Evolutionary conservation across 176 grass and related monocot genomes (phyloP).

Genomic region (Triticum turgidum): DNA sequence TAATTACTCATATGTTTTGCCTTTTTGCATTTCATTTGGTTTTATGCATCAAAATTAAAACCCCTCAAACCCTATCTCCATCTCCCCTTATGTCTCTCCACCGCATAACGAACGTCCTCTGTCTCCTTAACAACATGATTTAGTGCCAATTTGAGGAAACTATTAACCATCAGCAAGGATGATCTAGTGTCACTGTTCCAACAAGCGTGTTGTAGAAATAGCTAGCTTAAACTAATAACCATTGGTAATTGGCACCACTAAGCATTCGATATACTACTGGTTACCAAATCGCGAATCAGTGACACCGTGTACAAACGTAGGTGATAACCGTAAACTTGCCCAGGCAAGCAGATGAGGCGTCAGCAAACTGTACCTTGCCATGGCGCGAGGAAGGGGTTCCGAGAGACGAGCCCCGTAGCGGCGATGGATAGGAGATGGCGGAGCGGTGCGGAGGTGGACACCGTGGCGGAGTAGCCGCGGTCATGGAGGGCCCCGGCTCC

Average conservation of each 20-base stretch:
- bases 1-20: not conserved
- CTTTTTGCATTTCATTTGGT: not conserved
- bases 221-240: not conserved
- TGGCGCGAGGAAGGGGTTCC: not conserved
- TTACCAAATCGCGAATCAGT: not conserved
- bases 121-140: not conserved
- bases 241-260: not conserved
- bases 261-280: not conserved
- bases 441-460: not conserved
- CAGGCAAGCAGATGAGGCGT: not conserved
- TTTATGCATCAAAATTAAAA: not conserved
- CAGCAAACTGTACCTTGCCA: not conserved
- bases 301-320: not conserved
- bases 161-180: not conserved
- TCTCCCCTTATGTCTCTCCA: not conserved
- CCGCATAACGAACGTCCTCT: not conserved
- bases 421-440: slow-evolving; percentile 5
- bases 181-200: not conserved
- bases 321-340: not conserved
- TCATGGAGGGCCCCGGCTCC: not conserved
- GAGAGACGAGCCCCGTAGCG: not conserved
- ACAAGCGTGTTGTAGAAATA: not conserved
- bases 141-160: not conserved
- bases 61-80: not conserved
- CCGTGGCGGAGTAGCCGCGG: not conserved